phyloP scores from a whole-genome alignment of 2,329 filamentous ascomycete species.

The Penicillium sp. region DNA sequence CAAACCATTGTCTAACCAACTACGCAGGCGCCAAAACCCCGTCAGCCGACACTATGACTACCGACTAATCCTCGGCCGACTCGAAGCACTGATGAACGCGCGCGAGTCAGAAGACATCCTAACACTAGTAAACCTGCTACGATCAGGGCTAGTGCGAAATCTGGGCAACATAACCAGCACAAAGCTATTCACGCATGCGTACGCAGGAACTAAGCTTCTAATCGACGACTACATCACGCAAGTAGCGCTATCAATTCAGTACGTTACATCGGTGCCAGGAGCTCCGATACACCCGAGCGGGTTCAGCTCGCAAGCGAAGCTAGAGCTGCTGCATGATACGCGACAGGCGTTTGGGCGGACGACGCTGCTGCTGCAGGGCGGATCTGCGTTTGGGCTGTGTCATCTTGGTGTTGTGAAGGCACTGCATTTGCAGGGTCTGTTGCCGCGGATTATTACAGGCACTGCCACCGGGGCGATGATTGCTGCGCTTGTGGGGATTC shows the following conservation, averaged over 20 bases:
- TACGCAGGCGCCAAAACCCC: slow-evolving; percentile 72
- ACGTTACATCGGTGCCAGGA: slow-evolving; percentile 67
- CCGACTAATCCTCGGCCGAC: slow-evolving; percentile 73
- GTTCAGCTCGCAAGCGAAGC: slow-evolving; percentile 71
- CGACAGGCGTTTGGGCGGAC: slow-evolving; percentile 84
- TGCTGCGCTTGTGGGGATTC: slow-evolving; percentile 80
- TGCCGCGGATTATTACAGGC: slow-evolving; percentile 87
- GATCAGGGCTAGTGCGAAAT: slow-evolving; percentile 74
- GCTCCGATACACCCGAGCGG: slow-evolving; percentile 48
- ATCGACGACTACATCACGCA: slow-evolving; percentile 89
- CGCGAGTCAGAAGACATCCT: slow-evolving; percentile 70
- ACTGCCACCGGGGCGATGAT: slow-evolving; percentile 88
- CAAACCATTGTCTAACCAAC: not conserved
- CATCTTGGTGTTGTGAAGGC: slow-evolving; percentile 90
- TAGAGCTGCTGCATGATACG: slow-evolving; percentile 83
- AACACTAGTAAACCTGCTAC: slow-evolving; percentile 72
- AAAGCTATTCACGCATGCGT: slow-evolving; percentile 77
- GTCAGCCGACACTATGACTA: slow-evolving; percentile 82
- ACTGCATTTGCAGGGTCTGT: slow-evolving; percentile 71
- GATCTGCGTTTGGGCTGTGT: slow-evolving; percentile 85
- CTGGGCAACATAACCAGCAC: slow-evolving; percentile 85
- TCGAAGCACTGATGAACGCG: slow-evolving; percentile 67
- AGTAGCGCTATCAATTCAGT: slow-evolving; percentile 74
- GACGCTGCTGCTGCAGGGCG: slow-evolving; percentile 81
- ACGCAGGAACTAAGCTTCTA: slow-evolving; percentile 82